phyloP scores from a whole-genome alignment of 2,329 filamentous ascomycete species.

The Bimuria novae-zelandiae region DNA sequence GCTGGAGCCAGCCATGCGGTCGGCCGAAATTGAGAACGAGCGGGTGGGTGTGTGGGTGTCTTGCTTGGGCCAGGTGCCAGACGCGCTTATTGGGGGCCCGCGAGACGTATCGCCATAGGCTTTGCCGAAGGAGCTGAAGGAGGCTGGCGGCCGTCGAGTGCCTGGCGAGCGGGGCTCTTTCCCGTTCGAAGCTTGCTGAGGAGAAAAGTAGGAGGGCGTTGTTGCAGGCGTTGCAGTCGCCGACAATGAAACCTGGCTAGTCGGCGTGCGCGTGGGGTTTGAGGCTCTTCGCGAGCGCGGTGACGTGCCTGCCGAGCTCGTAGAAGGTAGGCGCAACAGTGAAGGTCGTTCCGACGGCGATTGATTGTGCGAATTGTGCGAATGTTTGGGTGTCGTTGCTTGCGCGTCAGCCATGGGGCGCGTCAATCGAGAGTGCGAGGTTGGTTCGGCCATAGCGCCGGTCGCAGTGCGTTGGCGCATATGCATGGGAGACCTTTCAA shows the following conservation, averaged over 20 bases:
- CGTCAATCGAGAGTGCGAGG: slow-evolving; percentile 15
- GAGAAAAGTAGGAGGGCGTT: slow-evolving; percentile 40
- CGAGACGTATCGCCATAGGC: slow-evolving; percentile 51
- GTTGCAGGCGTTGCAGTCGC: slow-evolving; percentile 23
- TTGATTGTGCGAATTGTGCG: slow-evolving; percentile 33
- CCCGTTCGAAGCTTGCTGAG: slow-evolving; percentile 32
- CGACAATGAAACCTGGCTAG: slow-evolving; percentile 21
- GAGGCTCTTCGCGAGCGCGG: slow-evolving; percentile 31
- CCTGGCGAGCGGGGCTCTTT: slow-evolving; percentile 38
- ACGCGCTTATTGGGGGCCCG: slow-evolving; percentile 52
- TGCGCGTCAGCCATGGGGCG: slow-evolving; percentile 11
- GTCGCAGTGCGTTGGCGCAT: slow-evolving; percentile 6
- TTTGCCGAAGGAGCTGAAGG: slow-evolving; percentile 52
- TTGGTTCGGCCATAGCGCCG: slow-evolving; percentile 10
- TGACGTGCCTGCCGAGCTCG: slow-evolving; percentile 24
- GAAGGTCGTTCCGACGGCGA: slow-evolving; percentile 30
- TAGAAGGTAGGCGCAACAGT: slow-evolving; percentile 40
- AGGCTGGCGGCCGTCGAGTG: slow-evolving; percentile 51
- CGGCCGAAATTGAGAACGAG: slow-evolving; percentile 21
- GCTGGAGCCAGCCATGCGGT: slow-evolving; percentile 34
- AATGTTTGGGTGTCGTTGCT: slow-evolving; percentile 27
- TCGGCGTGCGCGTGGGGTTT: slow-evolving; percentile 29
- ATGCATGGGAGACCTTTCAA: slow-evolving; percentile 13
- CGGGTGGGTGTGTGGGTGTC: slow-evolving; percentile 27
- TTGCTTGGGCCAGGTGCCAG: slow-evolving; percentile 16